Base-by-base conservation (phyloP, 768 basidiomycete species). In the Filobasidium wieringae region DNA sequence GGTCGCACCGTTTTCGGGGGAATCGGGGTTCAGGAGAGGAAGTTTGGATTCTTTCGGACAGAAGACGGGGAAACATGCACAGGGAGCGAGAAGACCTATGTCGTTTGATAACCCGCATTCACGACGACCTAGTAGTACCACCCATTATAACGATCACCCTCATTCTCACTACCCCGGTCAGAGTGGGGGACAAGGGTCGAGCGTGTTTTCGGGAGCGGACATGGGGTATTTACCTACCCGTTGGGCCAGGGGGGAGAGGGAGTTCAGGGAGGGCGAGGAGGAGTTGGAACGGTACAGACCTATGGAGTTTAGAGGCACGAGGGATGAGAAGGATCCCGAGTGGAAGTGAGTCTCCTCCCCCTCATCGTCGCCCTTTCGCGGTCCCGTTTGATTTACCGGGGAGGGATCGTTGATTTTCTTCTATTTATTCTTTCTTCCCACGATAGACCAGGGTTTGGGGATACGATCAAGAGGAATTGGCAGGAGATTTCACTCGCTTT, bases 211-310 rank as follows among this genome's bases (percentile, higher is more conserved):
- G n/a, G 63, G 66, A 30, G 64, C 59, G 53, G 58, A 61, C 24
- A 67, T 66, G 32, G 68, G 70, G 11, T 73, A 73, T 47, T 50
- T 73, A 15, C 72, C 72, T 17, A 59, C 61, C 14, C 32, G 72
- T 47, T 73, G 72, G 72, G 70, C 70, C 5, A 65, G 56, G 51
- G 72, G 72, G 26, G 72, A 73, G 61, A 63, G 60, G 41, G 37
- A 60, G 22, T 40, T 70, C 24, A 51, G 72, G 26, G 49, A 39
- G 24, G 69, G 68, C 26, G 72, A 72, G 40, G 66, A 68, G 32
- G 66, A 65, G 22, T 70, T 65, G 47, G 70, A 73, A 36, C 66
- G 58, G 61, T 73, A 73, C 53, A 63, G 72, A 55, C 72, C 72
- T 17, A 63, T 61, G 54, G 72, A 73, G 56, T 73, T 47, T 47